phyloP scores from a whole-genome alignment of 192 early-diverging fungal species.

The Podochytrium sp. region DNA sequence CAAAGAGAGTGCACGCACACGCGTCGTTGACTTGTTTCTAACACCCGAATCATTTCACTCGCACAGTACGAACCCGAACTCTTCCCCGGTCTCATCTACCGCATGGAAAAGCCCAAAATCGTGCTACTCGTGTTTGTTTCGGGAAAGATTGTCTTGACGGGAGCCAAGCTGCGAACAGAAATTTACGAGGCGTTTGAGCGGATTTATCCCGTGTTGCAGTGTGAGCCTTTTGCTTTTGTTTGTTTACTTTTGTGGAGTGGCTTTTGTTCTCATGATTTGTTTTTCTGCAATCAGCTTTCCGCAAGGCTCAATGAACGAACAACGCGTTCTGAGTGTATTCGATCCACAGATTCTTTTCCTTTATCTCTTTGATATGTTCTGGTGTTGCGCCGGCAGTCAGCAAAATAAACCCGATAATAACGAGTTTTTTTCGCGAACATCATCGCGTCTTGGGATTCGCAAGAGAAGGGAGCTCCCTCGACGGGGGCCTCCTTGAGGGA shows the following conservation, averaged over 20 bases:
- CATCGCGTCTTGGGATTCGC: too few relatives aligned
- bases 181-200: conserved; percentile 98
- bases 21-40: too few relatives aligned
- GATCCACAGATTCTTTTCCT: too few relatives aligned
- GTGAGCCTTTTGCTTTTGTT: conserved; percentile 18
- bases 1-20: too few relatives aligned
- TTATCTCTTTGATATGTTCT: too few relatives aligned
- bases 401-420: too few relatives aligned
- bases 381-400: too few relatives aligned
- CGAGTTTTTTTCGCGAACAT: too few relatives aligned
- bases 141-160: conserved; percentile 99
- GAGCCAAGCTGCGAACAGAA: conserved; percentile 85
- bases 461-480: too few relatives aligned
- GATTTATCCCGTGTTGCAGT: conserved; percentile 91
- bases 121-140: conserved; percentile 98
- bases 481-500: too few relatives aligned
- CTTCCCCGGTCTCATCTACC: conserved; percentile 98
- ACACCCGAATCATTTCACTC: not conserved
- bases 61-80: conserved; percentile 95
- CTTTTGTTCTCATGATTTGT: not conserved
- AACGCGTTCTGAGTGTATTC: too few relatives aligned
- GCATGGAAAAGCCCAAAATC: conserved; percentile 98
- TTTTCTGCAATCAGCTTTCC: not conserved
- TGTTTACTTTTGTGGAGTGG: not conserved
- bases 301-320: conserved; percentile 7